Conservation (phyloP, 495 filamentous ascomycete species). For the Penicillium bovifimosum region DNA sequence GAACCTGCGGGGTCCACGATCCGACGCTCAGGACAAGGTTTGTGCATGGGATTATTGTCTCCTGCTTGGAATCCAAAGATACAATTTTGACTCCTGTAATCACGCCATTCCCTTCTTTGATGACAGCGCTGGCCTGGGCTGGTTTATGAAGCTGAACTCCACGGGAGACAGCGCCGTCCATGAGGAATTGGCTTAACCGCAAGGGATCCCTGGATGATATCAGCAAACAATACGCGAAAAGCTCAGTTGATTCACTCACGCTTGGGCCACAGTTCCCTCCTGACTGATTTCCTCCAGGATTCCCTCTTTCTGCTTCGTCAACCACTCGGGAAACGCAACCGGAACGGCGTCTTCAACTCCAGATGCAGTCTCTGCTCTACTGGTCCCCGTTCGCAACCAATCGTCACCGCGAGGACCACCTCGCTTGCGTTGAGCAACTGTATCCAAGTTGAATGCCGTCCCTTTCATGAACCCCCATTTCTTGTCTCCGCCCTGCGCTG, state of each 20-base stretch:
- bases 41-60: slow-evolving; percentile 40
- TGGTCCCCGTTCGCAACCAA: slow-evolving; percentile 59
- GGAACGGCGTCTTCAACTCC: slow-evolving; percentile 4
- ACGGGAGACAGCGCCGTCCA: slow-evolving; percentile 48
- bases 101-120: slow-evolving; percentile 41
- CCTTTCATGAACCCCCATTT: slow-evolving; percentile 67
- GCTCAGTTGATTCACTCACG: slow-evolving; percentile 38
- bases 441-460: slow-evolving; percentile 51
- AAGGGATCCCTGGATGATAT: slow-evolving; percentile 49
- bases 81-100: slow-evolving; percentile 48
- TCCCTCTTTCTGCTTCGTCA: slow-evolving; percentile 47
- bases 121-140: slow-evolving; percentile 48
- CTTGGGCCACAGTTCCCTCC: slow-evolving; percentile 59
- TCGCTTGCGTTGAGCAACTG: slow-evolving; percentile 23
- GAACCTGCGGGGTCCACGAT: slow-evolving; percentile 61
- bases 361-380: slow-evolving; percentile 53
- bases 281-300: slow-evolving; percentile 57
- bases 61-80: slow-evolving; percentile 17
- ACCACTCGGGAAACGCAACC: slow-evolving; percentile 47
- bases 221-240: background rate
- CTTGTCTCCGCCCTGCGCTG: slow-evolving; percentile 50
- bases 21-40: slow-evolving; percentile 62
- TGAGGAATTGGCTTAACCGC: slow-evolving; percentile 57
- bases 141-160: slow-evolving; percentile 67
- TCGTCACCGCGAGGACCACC: slow-evolving; percentile 45